A percentile compares a stretch with the other conserved stretches of the same genome.
These are phyloP conservation scores for Ascochyta rabiei DNA, from an alignment of 2,329 filamentous ascomycete species.

Conservation along the genomic window DNA sequence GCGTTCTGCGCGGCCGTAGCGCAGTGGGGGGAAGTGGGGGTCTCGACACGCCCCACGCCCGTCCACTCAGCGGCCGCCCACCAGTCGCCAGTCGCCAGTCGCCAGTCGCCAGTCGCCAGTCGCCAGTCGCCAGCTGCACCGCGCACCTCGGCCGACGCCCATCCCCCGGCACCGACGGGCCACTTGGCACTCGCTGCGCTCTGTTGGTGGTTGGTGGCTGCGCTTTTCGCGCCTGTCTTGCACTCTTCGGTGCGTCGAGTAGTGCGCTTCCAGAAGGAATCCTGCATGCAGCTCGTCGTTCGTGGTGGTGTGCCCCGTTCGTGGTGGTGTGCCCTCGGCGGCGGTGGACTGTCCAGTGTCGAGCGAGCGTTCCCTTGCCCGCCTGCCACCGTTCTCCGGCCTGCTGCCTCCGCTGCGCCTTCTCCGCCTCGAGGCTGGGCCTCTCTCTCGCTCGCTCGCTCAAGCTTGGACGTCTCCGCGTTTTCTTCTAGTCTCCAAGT, in stretches of 20 bases:
- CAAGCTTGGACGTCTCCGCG: slow-evolving; percentile 31
- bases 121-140: too few species aligned
- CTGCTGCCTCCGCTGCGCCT: too few species aligned
- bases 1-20: background rate
- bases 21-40: background rate
- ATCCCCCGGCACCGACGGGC: too few species aligned
- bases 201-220: too few species aligned
- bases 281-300: slow-evolving; percentile 15
- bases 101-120: background rate
- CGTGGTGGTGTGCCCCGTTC: too few species aligned
- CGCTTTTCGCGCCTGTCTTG: slow-evolving; percentile 23
- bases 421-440: slow-evolving; percentile 18
- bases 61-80: slow-evolving; percentile 19
- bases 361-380: slow-evolving; percentile 10
- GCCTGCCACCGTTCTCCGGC: too few species aligned
- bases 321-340: too few species aligned
- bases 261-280: slow-evolving; percentile 28
- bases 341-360: too few species aligned
- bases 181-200: too few species aligned
- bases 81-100: background rate
- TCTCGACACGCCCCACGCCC: slow-evolving; percentile 3
- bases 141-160: too few species aligned
- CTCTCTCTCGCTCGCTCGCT: slow-evolving; percentile 1
- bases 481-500: slow-evolving; percentile 38
- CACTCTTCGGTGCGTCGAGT: slow-evolving; percentile 6